Evolutionary conservation across 495 filamentous ascomycete species (phyloP), one percentile per base, ranked within the genome.

Genomic region (Neurospora discreta): DNA sequence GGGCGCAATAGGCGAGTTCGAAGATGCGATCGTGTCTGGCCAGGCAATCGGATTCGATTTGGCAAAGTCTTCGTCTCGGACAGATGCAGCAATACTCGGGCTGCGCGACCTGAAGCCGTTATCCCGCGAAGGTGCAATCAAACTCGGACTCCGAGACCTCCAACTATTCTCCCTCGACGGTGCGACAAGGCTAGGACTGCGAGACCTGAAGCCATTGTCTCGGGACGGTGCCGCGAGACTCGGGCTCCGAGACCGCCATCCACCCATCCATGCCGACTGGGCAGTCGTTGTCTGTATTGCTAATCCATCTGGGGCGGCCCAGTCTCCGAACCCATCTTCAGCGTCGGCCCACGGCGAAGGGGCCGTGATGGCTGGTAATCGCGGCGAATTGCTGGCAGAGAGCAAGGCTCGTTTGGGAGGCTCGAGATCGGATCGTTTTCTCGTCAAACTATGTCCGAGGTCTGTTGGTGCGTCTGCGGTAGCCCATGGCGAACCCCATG

Each of bases 401-500:
- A 85, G 80, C 65, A 85, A 82, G 58, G 81, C 83, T 71, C 77
- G 81, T 38, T 83, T 83, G 2, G 83, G 83, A 15, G 81, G 82
- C 36, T 82, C 83, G 39, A 85, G 80, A 20, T 81, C 77, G 39
- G 76, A 74, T 40, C 82, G 81, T 38, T 33, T 65, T 65, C 76
- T 69, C 9, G 78, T 80, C n/a, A 79, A 80, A 9, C 79, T 72
- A 13, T 72, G 73, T 6, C 74, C 78, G 33, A 69, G 71, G 67
- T 80, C 76, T 75, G 79, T 73, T 76, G 78, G 74, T 39, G 72
- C 39, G 40, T 83, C 80, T 74, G 80, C 72, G 67, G 79, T 75
- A 69, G 81, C 80, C 84, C 84, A 85, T 77, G 84, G 84, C 74
- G 83, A 84, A 78, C 84, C 83, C 85, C 85, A 87, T 75, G 85